Evolutionary conservation across 495 filamentous ascomycete genomes (phyloP).

Genomic region (Viridothelium virens): DNA sequence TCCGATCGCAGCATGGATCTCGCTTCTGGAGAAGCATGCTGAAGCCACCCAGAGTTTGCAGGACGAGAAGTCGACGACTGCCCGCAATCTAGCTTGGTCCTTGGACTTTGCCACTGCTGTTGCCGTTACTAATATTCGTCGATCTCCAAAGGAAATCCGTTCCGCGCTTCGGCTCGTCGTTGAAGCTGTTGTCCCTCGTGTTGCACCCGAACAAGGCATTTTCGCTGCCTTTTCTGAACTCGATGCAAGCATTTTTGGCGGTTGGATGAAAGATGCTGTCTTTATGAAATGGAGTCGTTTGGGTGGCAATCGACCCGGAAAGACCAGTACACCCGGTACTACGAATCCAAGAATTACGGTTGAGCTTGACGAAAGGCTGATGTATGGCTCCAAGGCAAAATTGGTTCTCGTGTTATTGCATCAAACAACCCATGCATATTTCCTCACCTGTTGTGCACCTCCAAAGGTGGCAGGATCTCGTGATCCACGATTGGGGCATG

Average conservation of each 20-base stretch:
- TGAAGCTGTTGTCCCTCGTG: not conserved
- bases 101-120: conserved; percentile 4
- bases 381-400: not conserved
- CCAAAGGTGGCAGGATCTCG: not conserved
- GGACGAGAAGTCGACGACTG: not conserved
- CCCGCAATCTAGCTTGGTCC: conserved; percentile 1
- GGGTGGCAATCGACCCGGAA: not conserved
- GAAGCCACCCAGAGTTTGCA: not conserved
- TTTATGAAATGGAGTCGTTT: not conserved
- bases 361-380: conserved; percentile 6
- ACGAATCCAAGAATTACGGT: conserved; percentile 3
- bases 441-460: conserved; percentile 22
- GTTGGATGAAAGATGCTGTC: not conserved
- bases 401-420: conserved; percentile 16
- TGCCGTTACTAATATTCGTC: not conserved
- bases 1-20: not conserved
- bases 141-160: not conserved
- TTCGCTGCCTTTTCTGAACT: not conserved
- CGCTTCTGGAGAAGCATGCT: conserved; percentile 3
- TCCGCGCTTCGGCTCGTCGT: not conserved
- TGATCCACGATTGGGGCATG: not conserved
- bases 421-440: conserved; percentile 29
- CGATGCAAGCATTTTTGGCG: not conserved
- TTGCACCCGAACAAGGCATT: conserved; percentile 3
- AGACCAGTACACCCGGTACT: not conserved